A percentile compares a stretch with the other conserved stretches of the same genome.
Conservation (phyloP, 176 grass and related monocot species). For the Avena sativa region DNA sequence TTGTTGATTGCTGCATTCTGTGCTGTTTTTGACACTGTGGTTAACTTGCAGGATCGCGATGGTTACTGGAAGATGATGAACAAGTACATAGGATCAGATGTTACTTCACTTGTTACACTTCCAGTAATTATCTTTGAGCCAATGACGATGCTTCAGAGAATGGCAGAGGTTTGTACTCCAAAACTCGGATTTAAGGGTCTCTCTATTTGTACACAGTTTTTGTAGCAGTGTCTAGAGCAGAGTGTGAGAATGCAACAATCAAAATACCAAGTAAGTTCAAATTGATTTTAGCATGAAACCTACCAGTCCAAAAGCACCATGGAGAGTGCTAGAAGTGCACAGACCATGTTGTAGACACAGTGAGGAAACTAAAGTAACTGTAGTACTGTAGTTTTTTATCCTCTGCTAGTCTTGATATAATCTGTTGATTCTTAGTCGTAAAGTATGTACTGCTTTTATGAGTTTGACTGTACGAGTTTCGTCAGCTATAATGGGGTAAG, state of each 20-base stretch:
- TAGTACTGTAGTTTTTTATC: conserved; percentile 27
- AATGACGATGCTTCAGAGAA: conserved; percentile 95
- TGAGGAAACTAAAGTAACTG: conserved; percentile 2
- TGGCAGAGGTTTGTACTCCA: conserved; percentile 79
- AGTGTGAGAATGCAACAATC: background rate
- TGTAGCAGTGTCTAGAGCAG: background rate
- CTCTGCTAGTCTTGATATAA: background rate
- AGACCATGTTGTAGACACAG: background rate
- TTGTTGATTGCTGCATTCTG: background rate
- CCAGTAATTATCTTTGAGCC: conserved; percentile 99
- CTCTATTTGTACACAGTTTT: background rate
- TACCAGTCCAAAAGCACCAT: background rate
- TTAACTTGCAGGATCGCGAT: conserved; percentile 85
- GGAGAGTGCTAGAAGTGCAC: background rate
- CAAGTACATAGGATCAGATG: conserved; percentile 97
- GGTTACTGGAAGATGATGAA: conserved; percentile 99
- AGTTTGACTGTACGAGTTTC: background rate
- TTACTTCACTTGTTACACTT: conserved; percentile 98
- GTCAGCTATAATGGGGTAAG: background rate
- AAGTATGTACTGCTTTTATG: conserved; percentile 16
- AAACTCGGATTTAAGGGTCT: conserved; percentile 9
- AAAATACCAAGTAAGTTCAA: background rate
- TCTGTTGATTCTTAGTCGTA: conserved; percentile 1
- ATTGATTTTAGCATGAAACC: background rate
- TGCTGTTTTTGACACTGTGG: conserved; percentile 32